Evolutionary conservation across 2,329 filamentous ascomycete species (phyloP).

Genomic region (Aspergillus spinulosporus): DNA sequence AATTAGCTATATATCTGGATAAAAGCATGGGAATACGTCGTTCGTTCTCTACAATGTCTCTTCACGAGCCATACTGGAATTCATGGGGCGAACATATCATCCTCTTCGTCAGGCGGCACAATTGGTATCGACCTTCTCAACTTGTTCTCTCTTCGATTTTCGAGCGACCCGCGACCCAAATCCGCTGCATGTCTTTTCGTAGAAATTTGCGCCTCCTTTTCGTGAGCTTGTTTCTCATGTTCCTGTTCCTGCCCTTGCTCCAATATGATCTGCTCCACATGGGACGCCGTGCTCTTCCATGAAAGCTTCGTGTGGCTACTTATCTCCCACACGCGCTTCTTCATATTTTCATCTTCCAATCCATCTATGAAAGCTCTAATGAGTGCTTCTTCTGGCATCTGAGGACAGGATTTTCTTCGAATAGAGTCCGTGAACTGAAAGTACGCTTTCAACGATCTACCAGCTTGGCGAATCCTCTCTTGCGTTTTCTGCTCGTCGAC

Average conservation of each 20-base stretch:
- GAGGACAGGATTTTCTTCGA: conserved; percentile 17
- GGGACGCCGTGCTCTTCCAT: conserved; percentile 23
- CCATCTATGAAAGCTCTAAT: conserved; percentile 37
- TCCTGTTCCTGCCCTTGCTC: not conserved
- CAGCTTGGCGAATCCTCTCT: not conserved
- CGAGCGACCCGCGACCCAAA: not conserved
- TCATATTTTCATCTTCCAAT: conserved; percentile 24
- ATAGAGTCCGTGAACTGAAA: conserved; percentile 25
- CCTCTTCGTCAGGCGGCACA: conserved; percentile 31
- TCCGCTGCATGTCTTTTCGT: not conserved
- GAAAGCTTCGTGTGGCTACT: conserved; percentile 30
- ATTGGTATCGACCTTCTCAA: conserved; percentile 31
- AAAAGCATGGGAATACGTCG: not conserved
- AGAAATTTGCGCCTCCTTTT: not conserved
- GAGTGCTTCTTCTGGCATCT: conserved; percentile 23
- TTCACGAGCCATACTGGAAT: not conserved
- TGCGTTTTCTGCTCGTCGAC: not conserved
- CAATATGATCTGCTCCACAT: conserved; percentile 13
- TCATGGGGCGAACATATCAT: conserved; percentile 19
- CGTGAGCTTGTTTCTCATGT: not conserved
- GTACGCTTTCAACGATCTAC: conserved; percentile 28
- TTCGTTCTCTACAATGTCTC: not conserved
- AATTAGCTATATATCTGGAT: not conserved
- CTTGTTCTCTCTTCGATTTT: conserved; percentile 12
- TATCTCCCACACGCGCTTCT: conserved; percentile 22